phyloP scores from a whole-genome alignment of 1,284 basidiomycete genomes.

The Cutaneotrichosporon sp. region DNA sequence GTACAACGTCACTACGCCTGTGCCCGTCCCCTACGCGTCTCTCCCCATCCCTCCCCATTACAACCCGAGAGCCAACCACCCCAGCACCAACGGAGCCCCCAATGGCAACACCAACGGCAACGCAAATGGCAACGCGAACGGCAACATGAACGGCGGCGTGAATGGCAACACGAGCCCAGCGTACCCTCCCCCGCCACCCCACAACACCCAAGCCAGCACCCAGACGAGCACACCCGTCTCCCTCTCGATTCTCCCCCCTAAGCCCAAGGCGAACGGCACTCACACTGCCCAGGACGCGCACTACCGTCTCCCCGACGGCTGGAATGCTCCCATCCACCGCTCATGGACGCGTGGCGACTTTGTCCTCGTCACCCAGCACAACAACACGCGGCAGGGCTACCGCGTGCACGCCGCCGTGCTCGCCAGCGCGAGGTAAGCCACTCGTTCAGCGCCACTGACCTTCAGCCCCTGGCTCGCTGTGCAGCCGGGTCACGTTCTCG shows the following conservation, averaged over 20 bases:
- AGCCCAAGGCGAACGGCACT: background rate
- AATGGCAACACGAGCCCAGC: background rate
- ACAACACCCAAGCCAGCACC: background rate
- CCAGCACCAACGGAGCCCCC: no score
- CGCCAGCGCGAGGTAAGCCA: background rate
- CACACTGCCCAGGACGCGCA: background rate
- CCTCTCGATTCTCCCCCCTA: background rate
- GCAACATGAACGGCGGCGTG: no score
- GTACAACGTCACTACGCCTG: no score
- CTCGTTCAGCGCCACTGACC: background rate
- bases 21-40: no score
- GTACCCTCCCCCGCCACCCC: background rate
- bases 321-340: background rate
- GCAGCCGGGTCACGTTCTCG: background rate
- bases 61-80: no score
- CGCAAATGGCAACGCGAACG: no score
- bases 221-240: background rate
- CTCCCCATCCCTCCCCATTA: no score
- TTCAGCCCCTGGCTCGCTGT: conserved; percentile 1
- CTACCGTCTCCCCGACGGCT: conserved; percentile 3
- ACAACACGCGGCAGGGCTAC: background rate
- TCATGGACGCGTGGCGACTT: conserved; percentile 3
- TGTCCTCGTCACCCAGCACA: background rate
- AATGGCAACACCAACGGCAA: no score
- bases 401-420: conserved; percentile 5